Base-by-base conservation (phyloP, 306 rosid genomes). In the Vigna angularis region DNA sequence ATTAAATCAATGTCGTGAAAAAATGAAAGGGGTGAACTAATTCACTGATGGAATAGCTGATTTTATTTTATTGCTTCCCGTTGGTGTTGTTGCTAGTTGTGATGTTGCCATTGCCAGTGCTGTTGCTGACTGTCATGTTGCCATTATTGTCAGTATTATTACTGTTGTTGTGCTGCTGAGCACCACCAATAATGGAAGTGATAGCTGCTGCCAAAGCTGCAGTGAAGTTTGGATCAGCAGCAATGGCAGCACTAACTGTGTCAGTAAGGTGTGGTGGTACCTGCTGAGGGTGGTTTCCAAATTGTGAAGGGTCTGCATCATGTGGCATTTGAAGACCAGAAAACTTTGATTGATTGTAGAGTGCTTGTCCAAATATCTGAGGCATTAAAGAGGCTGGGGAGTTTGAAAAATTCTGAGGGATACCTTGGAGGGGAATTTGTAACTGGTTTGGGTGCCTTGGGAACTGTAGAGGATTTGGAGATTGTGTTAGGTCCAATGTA, bases 401-500 rank as follows among this genome's bases (percentile, higher is more conserved):
- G 38, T 45, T 76, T 68, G 88, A 61, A n/a, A 77, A 84, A 26
- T 48, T 83, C 66, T 76, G 78, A 20, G 52, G 28, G 3, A 81
- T 56, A 61, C 69, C 80, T 9, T 79, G 82, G 76, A 85, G 89
- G 48, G 91, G 87, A 71, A 85, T 52, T 36, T 75, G 89, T 18
- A 89, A 82, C 38, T 89, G 96, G 17, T 11, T 32, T 4, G 55
- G 61, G 2, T 81, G 82, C 72, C 79, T 78, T 79, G 81, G 93
- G 63, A 88, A 56, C 44, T 86, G 89, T 15, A 83, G 73, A 16
- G 93, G 88, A 65, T 90, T 90, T 3, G 90, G 84, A 10, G 91
- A 65, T 11, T 88, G 89, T 5, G 99, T 92, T 16, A 89, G 79
- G 90, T 95, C 99, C 59, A 95, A 66, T 81, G 97, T 93, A 30